Base-by-base conservation (phyloP, 306 rosid genomes). In the Cotoneaster glaucophyllus region DNA sequence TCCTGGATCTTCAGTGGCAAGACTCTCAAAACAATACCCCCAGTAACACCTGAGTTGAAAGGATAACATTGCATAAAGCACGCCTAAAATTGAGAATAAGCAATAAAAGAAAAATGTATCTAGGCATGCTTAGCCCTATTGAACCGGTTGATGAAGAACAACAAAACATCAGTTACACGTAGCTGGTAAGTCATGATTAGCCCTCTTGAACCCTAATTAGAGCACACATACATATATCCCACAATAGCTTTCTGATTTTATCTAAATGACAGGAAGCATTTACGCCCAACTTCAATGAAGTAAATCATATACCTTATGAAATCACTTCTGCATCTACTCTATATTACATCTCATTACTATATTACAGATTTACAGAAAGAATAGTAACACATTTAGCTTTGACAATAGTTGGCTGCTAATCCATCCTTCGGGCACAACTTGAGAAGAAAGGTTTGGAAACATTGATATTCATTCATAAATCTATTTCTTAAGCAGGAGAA, bases 21-120 rank as follows among this genome's bases (percentile, higher is more conserved):
- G 97, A 89, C 84, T 92, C 87, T 95, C 98, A 78, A 95, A 95
- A 85, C 93, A 86, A 73, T 90, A 95, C 77, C 98, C 99, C 91
- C 93, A 85, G 82, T 95, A 95, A 74, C 98, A 92, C 84, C 99
- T 95, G 78, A 71, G 70, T 77, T 57, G 50, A 63, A 77, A 77
- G 66, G 74, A 78, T 54, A 75, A 59, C 45, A 43, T n/a, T 72
- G 73, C 4, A 50, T 44, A 78, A 64, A 74, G 63, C 70, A 73
- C 63, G 52, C 78, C 65, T 17, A 56, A 71, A 80, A 64, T n/a
- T 65, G 68, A 39, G 2, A 69, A 79, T 34, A 65, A 56, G 25
- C 21, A 37, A 71, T 26, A 13, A 72, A n/a, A 57, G 41, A 53
- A 14, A 65, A 8, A 22, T 65, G 65, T 31, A 57, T 8, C 64